Evolutionary conservation across 1,284 basidiomycete genomes (phyloP).

Genomic region (Malassezia restricta): DNA sequence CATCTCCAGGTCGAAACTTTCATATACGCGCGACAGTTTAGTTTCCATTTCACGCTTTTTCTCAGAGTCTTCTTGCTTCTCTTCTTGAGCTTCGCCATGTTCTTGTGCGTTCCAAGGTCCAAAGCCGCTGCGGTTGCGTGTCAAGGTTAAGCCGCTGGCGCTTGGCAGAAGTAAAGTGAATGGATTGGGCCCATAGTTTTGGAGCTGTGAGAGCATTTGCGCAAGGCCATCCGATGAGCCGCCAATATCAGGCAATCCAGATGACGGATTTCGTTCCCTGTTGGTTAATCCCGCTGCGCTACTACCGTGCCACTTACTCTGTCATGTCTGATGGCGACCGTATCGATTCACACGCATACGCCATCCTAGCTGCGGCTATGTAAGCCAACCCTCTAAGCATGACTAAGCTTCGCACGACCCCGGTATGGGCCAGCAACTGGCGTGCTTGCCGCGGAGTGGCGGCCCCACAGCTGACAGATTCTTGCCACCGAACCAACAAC

Average conservation of each 20-base stretch:
- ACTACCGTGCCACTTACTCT: slow-evolving; percentile 4
- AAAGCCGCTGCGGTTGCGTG: not conserved
- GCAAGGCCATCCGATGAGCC: slow-evolving; percentile 1
- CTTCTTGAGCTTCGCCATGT: not conserved
- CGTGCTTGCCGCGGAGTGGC: too few relatives aligned
- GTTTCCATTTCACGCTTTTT: slow-evolving; percentile 43
- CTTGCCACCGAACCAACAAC: not conserved
- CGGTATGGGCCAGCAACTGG: too few relatives aligned
- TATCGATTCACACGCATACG: too few relatives aligned
- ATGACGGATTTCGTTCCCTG: slow-evolving; percentile 1
- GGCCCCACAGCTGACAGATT: too few relatives aligned
- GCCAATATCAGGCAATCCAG: not conserved
- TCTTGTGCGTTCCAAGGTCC: not conserved
- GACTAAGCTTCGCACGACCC: too few relatives aligned
- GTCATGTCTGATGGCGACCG: not conserved
- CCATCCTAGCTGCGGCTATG: too few relatives aligned
- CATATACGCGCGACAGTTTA: slow-evolving; percentile 38
- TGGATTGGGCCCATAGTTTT: not conserved
- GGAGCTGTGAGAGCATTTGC: slow-evolving; percentile 4
- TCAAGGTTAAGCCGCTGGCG: not conserved
- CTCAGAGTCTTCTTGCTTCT: not conserved
- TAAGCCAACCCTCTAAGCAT: too few relatives aligned
- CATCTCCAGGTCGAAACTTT: slow-evolving; percentile 35
- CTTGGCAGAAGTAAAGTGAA: not conserved
- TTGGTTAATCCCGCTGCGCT: not conserved